Evolutionary conservation across 805 yeast genomes (phyloP).

Genomic region (Clavispora carvajalis): DNA sequence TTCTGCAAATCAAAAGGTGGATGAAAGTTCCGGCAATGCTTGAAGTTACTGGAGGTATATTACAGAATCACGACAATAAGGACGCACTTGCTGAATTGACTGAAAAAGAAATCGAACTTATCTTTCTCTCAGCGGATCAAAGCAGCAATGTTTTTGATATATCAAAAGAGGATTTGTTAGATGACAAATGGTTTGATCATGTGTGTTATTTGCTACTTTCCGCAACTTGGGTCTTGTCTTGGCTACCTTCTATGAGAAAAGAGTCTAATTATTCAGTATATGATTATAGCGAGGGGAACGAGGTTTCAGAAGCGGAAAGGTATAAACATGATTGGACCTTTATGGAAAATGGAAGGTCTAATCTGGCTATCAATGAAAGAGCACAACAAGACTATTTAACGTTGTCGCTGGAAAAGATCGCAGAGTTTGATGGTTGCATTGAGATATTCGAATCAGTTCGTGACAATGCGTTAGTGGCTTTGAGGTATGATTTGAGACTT

Average conservation of each 20-base stretch:
- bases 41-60: conserved; percentile 15
- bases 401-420: conserved; percentile 24
- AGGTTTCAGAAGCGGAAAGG: conserved; percentile 25
- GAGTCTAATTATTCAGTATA: conserved; percentile 23
- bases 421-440: conserved; percentile 34
- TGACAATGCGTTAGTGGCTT: conserved; percentile 37
- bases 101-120: conserved; percentile 23
- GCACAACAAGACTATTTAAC: conserved; percentile 29
- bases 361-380: conserved; percentile 14
- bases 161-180: conserved; percentile 50
- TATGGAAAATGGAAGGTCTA: conserved; percentile 34
- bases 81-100: conserved; percentile 8
- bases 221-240: conserved; percentile 49
- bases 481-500: conserved; percentile 54
- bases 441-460: conserved; percentile 29
- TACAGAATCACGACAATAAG: conserved; percentile 3
- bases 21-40: conserved; percentile 27
- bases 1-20: conserved; percentile 28
- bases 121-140: conserved; percentile 19
- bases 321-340: conserved; percentile 38
- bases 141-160: conserved; percentile 24
- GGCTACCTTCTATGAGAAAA: conserved; percentile 55
- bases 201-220: conserved; percentile 51
- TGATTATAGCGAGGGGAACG: conserved; percentile 10
- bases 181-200: conserved; percentile 44